Base-by-base conservation (phyloP, 1,284 basidiomycete genomes). In the Papiliotrema nemorosa region DNA sequence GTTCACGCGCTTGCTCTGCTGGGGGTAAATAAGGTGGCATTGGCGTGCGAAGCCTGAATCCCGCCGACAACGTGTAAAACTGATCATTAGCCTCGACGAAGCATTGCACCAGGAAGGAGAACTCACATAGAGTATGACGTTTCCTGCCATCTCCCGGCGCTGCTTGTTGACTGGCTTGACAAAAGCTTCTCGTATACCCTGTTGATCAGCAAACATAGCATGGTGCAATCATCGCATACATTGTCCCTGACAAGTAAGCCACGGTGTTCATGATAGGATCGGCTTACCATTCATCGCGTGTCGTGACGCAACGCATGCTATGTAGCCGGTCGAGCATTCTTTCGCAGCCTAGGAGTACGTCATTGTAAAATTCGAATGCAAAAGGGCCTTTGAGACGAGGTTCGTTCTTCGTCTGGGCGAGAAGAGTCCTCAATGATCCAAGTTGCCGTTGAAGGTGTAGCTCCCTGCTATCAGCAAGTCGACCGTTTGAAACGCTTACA, bases 11-110 rank as follows among this genome's bases (percentile, higher is more conserved):
- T 55, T 84, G 79, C 63, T 91, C 89, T 0, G 88, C 93, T 0
- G 92, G 92, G 2, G 94, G 94, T 1, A 98, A 82, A 71, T 93
- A 97, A 0, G 94, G 91, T 0, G 94, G 91, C 25, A 98, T 78
- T 0, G 94, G 94, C 3, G 87, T 84, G 62, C 97, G 94, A 26
- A 93, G 79, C 25, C 85, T 79, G 70, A 97, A 91, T 0, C 90
- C 87, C 0, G 89, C 84, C 1, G 90, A 86, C 5, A 98, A 79
- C 0, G 85, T 85, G 26, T 90, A 90, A 71, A 97, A 90, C 71
- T 74, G 53, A 9, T 7, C 13, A 5, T 16, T 38, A 24, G n/a
- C 18, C n/a, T n/a, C 22, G 18, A 22, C 31, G 5, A 26, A 9
- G 16, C 24, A 6, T 26, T 14, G 13, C 24, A 9, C 12, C 20